Percentiles rank a stretch among this genome's conserved stretches.
phyloP scores from a whole-genome alignment of 2,329 filamentous ascomycete genomes.

The Arthrobotrys megalospora region DNA sequence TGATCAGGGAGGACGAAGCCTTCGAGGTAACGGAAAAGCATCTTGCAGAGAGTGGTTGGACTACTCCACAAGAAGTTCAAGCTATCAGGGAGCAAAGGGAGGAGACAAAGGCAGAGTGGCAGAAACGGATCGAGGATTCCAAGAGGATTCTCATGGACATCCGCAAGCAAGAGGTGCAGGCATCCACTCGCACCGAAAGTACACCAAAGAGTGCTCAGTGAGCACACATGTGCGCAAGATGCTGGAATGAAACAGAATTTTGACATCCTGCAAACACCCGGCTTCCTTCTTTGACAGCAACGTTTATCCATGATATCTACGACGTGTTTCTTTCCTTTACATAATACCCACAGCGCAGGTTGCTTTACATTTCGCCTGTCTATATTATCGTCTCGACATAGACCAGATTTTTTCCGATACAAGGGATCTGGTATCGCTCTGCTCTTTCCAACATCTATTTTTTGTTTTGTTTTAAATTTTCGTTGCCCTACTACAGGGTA shows the following conservation, averaged over 20 bases:
- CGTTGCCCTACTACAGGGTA: conserved; percentile 2
- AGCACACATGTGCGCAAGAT: conserved; percentile 26
- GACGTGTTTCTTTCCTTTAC: conserved; percentile 36
- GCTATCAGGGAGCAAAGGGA: conserved; percentile 63
- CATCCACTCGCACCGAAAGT: conserved; percentile 33
- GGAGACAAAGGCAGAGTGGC: conserved; percentile 63
- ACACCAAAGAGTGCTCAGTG: conserved; percentile 30
- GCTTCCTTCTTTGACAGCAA: conserved; percentile 19
- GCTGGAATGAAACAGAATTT: conserved; percentile 43
- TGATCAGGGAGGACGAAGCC: conserved; percentile 63
- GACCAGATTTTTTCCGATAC: conserved; percentile 22
- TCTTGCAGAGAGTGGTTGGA: conserved; percentile 64
- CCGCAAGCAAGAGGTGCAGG: conserved; percentile 59
- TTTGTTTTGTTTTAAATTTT: not conserved
- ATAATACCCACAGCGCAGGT: conserved; percentile 49
- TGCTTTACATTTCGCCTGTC: conserved; percentile 54
- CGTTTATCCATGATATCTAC: conserved; percentile 21
- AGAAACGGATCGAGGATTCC: conserved; percentile 63
- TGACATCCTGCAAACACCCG: conserved; percentile 12
- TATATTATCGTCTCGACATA: conserved; percentile 48
- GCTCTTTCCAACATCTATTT: conserved; percentile 10
- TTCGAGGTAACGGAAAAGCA: conserved; percentile 63
- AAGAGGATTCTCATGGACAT: conserved; percentile 63
- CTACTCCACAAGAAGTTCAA: conserved; percentile 63
- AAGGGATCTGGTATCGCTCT: conserved; percentile 13